phyloP scores from a whole-genome alignment of 352 stramenopile genomes.

The Thalassiosira livingstoniorum region DNA sequence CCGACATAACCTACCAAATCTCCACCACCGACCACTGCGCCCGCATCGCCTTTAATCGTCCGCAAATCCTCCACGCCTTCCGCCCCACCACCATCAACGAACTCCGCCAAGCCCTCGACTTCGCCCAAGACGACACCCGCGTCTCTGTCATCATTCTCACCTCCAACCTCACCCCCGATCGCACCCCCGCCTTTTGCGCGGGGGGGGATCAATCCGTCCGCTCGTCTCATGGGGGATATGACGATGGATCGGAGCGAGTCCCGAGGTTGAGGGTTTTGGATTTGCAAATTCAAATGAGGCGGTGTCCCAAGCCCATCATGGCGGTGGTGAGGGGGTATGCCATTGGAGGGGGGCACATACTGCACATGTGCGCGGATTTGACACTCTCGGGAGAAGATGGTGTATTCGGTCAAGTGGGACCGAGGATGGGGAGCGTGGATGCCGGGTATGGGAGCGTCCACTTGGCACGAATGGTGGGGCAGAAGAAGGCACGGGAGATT shows the following conservation, averaged over 20 bases:
- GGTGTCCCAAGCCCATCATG: constrained; percentile 88
- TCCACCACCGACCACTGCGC: constrained; percentile 70
- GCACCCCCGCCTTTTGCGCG: constrained; percentile 86
- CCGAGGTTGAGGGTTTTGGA: constrained; percentile 84
- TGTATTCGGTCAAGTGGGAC: constrained; percentile 87
- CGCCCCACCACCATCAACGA: constrained; percentile 85
- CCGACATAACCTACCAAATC: constrained; percentile 80
- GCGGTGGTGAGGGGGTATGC: constrained; percentile 87
- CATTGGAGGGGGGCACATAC: constrained; percentile 87
- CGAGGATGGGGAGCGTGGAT: constrained; percentile 87
- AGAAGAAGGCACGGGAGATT: constrained; percentile 88
- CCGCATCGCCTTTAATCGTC: constrained; percentile 81
- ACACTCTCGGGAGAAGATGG: constrained; percentile 83
- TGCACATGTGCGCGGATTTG: constrained; percentile 88
- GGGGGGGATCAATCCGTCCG: constrained; percentile 86
- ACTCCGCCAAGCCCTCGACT: constrained; percentile 74
- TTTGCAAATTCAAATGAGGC: constrained; percentile 87
- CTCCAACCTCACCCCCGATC: constrained; percentile 65
- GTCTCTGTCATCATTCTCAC: constrained; percentile 85
- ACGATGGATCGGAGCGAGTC: constrained; percentile 84
- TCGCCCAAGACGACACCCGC: constrained; percentile 73
- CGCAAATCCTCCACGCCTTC: constrained; percentile 84
- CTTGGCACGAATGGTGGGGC: constrained; percentile 85
- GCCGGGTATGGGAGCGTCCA: constrained; percentile 86
- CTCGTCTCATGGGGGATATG: constrained; percentile 83